These are phyloP conservation scores for Diutina sp. DNA, from an alignment of 1,139 yeast species.

Conservation along the genomic window DNA sequence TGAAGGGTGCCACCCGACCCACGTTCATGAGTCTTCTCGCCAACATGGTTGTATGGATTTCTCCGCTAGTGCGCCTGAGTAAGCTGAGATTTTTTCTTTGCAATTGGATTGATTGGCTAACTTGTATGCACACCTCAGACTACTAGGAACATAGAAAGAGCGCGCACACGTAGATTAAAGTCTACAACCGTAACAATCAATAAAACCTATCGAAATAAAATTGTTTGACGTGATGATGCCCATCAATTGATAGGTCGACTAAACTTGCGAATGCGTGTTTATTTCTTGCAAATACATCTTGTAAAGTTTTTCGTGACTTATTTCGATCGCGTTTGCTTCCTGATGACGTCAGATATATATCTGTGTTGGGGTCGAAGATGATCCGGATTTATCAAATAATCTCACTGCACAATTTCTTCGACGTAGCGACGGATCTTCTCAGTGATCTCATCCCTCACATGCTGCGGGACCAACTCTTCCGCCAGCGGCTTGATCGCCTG, in stretches of 20 bases:
- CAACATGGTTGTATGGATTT: background rate
- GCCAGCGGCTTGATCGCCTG: conserved; percentile 52
- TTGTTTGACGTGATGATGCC: too few relatives aligned
- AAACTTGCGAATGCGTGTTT: too few relatives aligned
- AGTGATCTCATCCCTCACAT: conserved; percentile 47
- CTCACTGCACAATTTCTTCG: conserved; percentile 33
- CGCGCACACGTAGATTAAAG: background rate
- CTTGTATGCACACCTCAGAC: background rate
- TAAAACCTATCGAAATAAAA: background rate
- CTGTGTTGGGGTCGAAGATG: too few relatives aligned
- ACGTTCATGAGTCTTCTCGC: background rate
- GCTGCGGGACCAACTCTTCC: conserved; percentile 54
- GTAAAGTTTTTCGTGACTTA: background rate
- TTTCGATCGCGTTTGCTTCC: background rate
- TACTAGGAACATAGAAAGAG: background rate
- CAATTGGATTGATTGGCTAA: conserved; percentile 1
- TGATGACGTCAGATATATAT: background rate
- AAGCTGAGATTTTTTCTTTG: background rate
- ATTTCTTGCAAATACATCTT: background rate
- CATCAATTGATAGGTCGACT: too few relatives aligned
- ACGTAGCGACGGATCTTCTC: conserved; percentile 48
- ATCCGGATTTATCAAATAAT: too few relatives aligned
- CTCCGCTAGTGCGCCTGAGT: background rate
- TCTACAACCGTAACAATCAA: background rate
- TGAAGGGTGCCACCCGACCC: conserved; percentile 1